A percentile compares a stretch with the other conserved stretches of the same genome.
phyloP scores from a whole-genome alignment of 768 basidiomycete genomes.

The Lentinus tigrinus region DNA sequence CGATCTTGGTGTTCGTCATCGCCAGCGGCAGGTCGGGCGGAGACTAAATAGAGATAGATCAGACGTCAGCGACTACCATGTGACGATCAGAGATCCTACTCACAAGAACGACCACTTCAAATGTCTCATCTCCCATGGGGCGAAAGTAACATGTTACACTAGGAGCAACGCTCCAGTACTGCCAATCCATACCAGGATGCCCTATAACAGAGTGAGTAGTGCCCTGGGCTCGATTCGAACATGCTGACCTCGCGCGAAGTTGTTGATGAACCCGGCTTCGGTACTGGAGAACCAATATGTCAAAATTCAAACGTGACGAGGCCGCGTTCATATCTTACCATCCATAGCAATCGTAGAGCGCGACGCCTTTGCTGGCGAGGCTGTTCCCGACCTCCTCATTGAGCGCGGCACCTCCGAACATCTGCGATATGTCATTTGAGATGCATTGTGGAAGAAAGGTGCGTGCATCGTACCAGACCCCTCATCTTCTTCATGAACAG shows the following conservation, averaged over 20 bases:
- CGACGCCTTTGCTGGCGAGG: slow-evolving; percentile 6
- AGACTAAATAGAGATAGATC: background rate
- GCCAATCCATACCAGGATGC: slow-evolving; percentile 14
- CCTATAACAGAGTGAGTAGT: background rate
- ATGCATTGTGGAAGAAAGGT: background rate
- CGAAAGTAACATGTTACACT: background rate
- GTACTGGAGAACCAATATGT: slow-evolving; percentile 1
- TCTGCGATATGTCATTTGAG: background rate
- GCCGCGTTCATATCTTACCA: background rate
- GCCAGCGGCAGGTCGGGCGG: background rate
- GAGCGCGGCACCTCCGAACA: slow-evolving; percentile 15
- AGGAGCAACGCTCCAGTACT: background rate
- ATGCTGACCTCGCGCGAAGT: slow-evolving; percentile 1
- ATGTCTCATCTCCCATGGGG: background rate
- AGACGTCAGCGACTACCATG: background rate
- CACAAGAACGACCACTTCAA: slow-evolving; percentile 7
- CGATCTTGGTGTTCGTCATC: slow-evolving; percentile 17
- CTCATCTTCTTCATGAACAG: slow-evolving; percentile 12
- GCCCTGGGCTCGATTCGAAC: too few relatives aligned
- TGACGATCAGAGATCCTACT: background rate
- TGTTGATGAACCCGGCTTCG: slow-evolving; percentile 11
- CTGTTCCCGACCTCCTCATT: slow-evolving; percentile 8
- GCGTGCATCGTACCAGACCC: background rate
- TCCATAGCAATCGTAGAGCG: slow-evolving; percentile 8
- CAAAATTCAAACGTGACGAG: background rate